These are phyloP conservation scores for Beauveria asiatica DNA, from an alignment of 2,329 filamentous ascomycete species.

Conservation along the genomic window DNA sequence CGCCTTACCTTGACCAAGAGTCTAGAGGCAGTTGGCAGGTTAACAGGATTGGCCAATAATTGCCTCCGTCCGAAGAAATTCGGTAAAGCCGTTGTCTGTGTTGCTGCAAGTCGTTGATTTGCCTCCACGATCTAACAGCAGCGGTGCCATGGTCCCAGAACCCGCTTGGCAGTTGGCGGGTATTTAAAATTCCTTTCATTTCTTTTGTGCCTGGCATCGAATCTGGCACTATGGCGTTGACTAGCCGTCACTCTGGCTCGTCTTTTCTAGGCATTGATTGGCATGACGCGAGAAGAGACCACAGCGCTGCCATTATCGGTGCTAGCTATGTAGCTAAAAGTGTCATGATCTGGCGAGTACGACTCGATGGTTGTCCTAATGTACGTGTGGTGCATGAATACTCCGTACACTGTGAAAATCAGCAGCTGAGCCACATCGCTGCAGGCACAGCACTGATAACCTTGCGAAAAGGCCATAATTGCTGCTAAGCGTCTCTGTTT, in stretches of 20 bases:
- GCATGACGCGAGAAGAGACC: background rate
- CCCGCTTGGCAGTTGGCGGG: background rate
- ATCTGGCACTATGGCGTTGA: background rate
- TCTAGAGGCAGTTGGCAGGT: too few species aligned
- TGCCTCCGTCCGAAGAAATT: slow-evolving; percentile 5
- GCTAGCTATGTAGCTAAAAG: background rate
- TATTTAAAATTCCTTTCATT: background rate
- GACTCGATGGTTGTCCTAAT: background rate
- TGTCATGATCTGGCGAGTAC: background rate
- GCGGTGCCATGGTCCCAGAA: background rate
- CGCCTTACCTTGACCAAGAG: background rate
- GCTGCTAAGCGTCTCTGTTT: background rate
- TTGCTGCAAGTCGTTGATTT: background rate
- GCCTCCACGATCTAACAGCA: background rate
- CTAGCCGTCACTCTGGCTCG: background rate
- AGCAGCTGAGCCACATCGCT: background rate
- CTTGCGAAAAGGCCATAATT: too few species aligned
- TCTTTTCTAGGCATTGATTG: slow-evolving; percentile 3
- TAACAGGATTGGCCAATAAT: background rate
- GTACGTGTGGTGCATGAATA: background rate
- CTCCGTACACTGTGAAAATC: background rate
- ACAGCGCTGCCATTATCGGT: background rate
- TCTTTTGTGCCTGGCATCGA: background rate
- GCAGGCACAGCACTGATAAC: background rate
- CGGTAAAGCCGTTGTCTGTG: background rate